These are phyloP conservation scores for Ambrosiella beaveri DNA, from an alignment of 2,329 filamentous ascomycete species.

Conservation along the genomic window DNA sequence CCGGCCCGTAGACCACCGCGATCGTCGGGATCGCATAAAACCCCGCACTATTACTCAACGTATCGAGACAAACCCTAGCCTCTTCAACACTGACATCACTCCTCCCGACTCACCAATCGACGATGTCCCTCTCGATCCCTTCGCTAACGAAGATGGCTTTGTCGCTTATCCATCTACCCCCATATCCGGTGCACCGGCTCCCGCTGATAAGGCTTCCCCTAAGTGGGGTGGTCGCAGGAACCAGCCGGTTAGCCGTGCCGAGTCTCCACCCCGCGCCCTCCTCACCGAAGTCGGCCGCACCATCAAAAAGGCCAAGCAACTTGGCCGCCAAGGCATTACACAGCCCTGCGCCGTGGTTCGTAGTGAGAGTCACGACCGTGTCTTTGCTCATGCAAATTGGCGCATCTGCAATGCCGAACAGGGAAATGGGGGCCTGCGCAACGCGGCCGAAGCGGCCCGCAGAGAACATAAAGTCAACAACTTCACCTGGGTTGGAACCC, in stretches of 20 bases:
- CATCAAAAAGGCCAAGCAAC: conserved; percentile 35
- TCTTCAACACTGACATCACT: conserved; percentile 35
- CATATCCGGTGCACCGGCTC: conserved; percentile 33
- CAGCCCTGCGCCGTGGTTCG: conserved; percentile 35
- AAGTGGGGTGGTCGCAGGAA: conserved; percentile 60
- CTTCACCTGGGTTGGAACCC: conserved; percentile 76
- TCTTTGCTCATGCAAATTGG: conserved; percentile 68
- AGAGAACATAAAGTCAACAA: conserved; percentile 53
- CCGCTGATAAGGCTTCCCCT: conserved; percentile 57
- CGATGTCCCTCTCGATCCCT: conserved; percentile 31
- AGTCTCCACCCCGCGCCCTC: conserved; percentile 55
- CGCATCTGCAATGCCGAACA: conserved; percentile 70
- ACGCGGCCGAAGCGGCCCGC: conserved; percentile 64
- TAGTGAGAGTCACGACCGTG: conserved; percentile 47
- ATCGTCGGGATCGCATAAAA: conserved; percentile 17
- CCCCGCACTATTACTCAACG: conserved; percentile 18
- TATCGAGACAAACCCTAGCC: conserved; percentile 27
- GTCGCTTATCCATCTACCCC: conserved; percentile 31
- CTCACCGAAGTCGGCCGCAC: conserved; percentile 51
- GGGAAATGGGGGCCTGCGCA: conserved; percentile 81
- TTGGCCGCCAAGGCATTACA: conserved; percentile 37
- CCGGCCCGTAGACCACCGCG: conserved; percentile 16
- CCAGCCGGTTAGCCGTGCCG: conserved; percentile 62
- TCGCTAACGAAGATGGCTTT: conserved; percentile 40
- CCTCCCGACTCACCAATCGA: conserved; percentile 38